A percentile compares a stretch with the other conserved stretches of the same genome.
Conservation (phyloP, 1,284 basidiomycete species). For the Apiotrichum laibachii region DNA sequence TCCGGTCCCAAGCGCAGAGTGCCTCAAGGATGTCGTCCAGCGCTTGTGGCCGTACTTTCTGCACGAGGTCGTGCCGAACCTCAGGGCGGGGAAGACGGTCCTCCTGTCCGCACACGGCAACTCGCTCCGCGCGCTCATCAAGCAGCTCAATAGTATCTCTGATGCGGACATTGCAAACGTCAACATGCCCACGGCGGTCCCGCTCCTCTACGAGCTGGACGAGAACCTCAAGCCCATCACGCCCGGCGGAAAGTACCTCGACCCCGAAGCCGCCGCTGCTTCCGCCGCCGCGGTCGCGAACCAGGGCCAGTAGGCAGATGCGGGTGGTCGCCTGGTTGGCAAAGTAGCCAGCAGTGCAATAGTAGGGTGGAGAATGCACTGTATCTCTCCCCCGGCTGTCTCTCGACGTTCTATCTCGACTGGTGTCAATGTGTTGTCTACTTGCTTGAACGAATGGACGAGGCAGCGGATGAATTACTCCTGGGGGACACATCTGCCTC, state of each 20-base stretch:
- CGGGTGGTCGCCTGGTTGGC: too few relatives aligned
- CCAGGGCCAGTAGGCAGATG: background rate
- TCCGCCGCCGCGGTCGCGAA: conserved; percentile 3
- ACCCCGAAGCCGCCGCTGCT: conserved; percentile 7
- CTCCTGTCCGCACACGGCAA: conserved; percentile 9
- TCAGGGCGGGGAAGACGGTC: conserved; percentile 3
- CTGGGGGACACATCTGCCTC: too few relatives aligned
- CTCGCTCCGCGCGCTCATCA: conserved; percentile 11
- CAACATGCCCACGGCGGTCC: conserved; percentile 10
- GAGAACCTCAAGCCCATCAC: conserved; percentile 1
- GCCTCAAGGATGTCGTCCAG: conserved; percentile 12
- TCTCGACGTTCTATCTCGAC: too few relatives aligned
- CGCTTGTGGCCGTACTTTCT: conserved; percentile 10
- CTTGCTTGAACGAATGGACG: too few relatives aligned
- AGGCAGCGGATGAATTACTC: too few relatives aligned
- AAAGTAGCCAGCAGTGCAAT: too few relatives aligned
- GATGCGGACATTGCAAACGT: conserved; percentile 6
- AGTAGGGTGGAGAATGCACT: too few relatives aligned
- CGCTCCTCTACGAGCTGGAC: conserved; percentile 12
- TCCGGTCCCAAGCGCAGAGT: conserved; percentile 2
- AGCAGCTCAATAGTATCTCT: conserved; percentile 8
- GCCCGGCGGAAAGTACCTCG: conserved; percentile 7
- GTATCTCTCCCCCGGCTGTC: too few relatives aligned
- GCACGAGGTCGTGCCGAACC: conserved; percentile 1
- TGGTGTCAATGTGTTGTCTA: too few relatives aligned